These are phyloP conservation scores for Primulina huaijiensis DNA, from an alignment of 257 asterid genomes.

Conservation along the genomic window DNA sequence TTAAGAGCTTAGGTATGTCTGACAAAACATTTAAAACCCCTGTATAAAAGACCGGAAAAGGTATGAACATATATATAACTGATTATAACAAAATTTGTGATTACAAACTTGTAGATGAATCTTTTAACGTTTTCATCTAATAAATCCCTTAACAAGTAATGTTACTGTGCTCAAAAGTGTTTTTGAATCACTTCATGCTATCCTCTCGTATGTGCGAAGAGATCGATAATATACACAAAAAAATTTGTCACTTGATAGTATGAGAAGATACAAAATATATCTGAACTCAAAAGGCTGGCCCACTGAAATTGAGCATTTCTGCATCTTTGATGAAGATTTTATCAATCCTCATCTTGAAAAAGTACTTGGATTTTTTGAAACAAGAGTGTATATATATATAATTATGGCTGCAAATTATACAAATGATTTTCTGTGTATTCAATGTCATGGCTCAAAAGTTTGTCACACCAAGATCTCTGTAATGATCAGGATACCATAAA, in stretches of 20 bases:
- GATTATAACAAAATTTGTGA: neutral
- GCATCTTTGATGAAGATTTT: neutral
- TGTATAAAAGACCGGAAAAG: neutral
- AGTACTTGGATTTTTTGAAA: too few relatives aligned
- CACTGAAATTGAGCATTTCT: neutral
- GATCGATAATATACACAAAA: neutral
- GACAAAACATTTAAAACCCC: neutral
- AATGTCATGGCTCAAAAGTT: neutral
- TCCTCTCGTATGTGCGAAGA: neutral
- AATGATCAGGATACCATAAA: neutral
- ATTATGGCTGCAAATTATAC: too few relatives aligned
- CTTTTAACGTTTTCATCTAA: neutral
- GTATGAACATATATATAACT: too few relatives aligned
- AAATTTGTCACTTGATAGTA: neutral
- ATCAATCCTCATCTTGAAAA: neutral
- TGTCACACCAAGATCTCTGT: too few relatives aligned
- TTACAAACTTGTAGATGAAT: too few relatives aligned
- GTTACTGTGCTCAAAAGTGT: neutral
- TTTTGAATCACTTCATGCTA: neutral
- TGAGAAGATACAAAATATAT: neutral
- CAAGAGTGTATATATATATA: too few relatives aligned
- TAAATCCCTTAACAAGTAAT: neutral
- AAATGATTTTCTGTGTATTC: neutral
- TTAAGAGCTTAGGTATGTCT: neutral
- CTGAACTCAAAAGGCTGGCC: neutral